Evolutionary conservation across 2,329 filamentous ascomycete species (phyloP).

Genomic region (Exophiala phaeomuriformis): DNA sequence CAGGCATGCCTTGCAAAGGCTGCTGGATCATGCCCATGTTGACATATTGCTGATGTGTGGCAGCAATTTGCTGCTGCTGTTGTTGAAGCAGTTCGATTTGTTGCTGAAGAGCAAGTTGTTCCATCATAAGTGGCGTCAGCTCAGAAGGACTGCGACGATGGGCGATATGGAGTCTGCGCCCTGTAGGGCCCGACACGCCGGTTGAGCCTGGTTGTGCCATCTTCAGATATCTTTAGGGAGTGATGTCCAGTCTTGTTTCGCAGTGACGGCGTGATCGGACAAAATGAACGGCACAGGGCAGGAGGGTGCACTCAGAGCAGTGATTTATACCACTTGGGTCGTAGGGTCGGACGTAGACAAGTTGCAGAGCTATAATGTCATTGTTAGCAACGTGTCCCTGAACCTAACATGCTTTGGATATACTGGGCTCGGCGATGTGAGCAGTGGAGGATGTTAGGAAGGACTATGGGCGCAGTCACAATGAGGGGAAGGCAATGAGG

Average conservation of each 20-base stretch:
- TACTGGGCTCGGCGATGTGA: too few species aligned
- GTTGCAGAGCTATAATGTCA: too few species aligned
- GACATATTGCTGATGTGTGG: conserved; percentile 93
- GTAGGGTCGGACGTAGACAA: too few species aligned
- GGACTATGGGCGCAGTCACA: neutral
- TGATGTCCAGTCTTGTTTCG: conserved; percentile 8
- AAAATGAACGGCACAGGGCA: too few species aligned
- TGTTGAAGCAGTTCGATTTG: conserved; percentile 96
- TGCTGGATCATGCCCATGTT: conserved; percentile 96
- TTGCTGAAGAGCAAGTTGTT: conserved; percentile 94
- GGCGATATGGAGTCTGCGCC: conserved; percentile 91
- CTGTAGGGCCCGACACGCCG: conserved; percentile 60
- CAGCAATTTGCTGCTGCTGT: conserved; percentile 95
- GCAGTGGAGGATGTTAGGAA: neutral
- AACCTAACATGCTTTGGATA: too few species aligned
- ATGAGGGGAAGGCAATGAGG: conserved; percentile 36
- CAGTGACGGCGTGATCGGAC: neutral
- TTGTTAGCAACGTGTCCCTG: too few species aligned
- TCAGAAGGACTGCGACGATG: conserved; percentile 96
- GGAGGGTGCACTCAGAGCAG: too few species aligned
- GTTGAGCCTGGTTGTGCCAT: conserved; percentile 61
- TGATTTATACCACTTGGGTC: too few species aligned
- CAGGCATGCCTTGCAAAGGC: conserved; percentile 61
- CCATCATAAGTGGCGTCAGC: conserved; percentile 96
- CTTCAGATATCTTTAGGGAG: conserved; percentile 16